A percentile compares a stretch with the other conserved stretches of the same genome.
These are phyloP conservation scores for Adansonia grandidieri DNA, from an alignment of 441 rosid species.

Conservation along the genomic window DNA sequence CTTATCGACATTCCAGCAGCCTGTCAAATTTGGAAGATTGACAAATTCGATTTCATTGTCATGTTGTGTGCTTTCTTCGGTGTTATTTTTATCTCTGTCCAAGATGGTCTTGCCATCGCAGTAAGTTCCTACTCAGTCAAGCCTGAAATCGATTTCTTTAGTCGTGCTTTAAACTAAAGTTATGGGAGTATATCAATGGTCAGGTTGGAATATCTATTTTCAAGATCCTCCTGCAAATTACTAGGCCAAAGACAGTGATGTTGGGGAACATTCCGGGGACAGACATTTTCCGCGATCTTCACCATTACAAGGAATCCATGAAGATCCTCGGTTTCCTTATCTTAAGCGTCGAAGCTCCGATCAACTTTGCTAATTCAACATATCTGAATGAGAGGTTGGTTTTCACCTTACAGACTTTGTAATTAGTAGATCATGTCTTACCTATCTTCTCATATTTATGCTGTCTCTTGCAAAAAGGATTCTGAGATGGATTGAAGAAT, in stretches of 20 bases:
- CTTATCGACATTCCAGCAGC: constrained; percentile 84
- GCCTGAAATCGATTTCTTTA: neutral
- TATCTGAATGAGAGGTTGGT: constrained; percentile 86
- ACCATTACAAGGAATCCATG: constrained; percentile 75
- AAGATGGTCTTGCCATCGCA: constrained; percentile 81
- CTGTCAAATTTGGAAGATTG: constrained; percentile 71
- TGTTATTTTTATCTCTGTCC: constrained; percentile 81
- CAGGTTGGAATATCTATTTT: constrained; percentile 83
- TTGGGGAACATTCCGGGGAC: constrained; percentile 85
- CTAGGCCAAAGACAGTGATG: constrained; percentile 75
- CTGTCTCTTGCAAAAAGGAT: constrained; percentile 42
- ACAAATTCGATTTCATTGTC: constrained; percentile 81
- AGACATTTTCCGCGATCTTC: constrained; percentile 60
- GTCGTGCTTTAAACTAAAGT: neutral
- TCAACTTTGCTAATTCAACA: constrained; percentile 86
- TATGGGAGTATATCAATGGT: neutral
- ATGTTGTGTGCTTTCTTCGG: constrained; percentile 80
- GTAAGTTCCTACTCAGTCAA: constrained; percentile 45
- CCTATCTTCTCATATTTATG: neutral
- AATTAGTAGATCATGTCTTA: neutral
- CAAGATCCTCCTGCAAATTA: constrained; percentile 79
- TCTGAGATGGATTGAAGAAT: constrained; percentile 83
- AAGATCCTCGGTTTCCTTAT: constrained; percentile 76
- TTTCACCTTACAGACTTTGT: neutral
- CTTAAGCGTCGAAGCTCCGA: constrained; percentile 77